Evolutionary conservation across 179 eudicot species (phyloP).

Genomic region (Beta lomatogona): DNA sequence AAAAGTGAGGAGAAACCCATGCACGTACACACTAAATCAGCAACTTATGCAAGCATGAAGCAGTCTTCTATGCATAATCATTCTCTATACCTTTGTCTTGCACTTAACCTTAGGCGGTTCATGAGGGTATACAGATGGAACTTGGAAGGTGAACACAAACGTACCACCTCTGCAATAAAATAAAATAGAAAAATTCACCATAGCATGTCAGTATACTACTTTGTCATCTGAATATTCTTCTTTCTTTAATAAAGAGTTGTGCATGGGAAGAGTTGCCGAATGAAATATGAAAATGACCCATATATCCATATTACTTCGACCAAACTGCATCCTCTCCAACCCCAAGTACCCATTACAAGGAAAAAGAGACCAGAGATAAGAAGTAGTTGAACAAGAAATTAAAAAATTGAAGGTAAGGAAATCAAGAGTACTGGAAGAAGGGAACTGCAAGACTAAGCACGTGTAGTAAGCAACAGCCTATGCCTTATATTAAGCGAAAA

Average conservation of each 20-base stretch:
- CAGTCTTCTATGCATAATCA: slow-evolving; percentile 6
- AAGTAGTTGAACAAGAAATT: not conserved
- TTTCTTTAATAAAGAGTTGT: not conserved
- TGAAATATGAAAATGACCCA: not conserved
- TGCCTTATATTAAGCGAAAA: not conserved
- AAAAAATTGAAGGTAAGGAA: not conserved
- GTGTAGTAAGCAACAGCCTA: not conserved
- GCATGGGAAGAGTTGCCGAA: not conserved
- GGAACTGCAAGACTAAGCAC: not conserved
- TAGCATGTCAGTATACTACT: not conserved
- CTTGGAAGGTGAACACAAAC: slow-evolving; percentile 62
- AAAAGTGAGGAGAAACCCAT: not conserved
- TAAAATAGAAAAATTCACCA: not conserved
- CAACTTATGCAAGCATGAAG: not conserved
- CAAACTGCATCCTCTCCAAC: not conserved
- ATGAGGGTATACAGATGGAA: slow-evolving; percentile 74
- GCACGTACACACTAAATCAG: not conserved
- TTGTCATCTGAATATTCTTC: not conserved
- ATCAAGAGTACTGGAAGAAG: not conserved
- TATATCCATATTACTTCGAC: not conserved
- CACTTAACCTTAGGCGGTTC: slow-evolving; percentile 94
- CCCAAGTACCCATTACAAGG: not conserved
- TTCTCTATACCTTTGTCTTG: slow-evolving; percentile 67
- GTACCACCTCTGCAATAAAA: slow-evolving; percentile 59
- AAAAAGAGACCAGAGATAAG: not conserved